These are phyloP conservation scores for Lyophyllum atratum DNA, from an alignment of 768 basidiomycete genomes.

Conservation along the genomic window DNA sequence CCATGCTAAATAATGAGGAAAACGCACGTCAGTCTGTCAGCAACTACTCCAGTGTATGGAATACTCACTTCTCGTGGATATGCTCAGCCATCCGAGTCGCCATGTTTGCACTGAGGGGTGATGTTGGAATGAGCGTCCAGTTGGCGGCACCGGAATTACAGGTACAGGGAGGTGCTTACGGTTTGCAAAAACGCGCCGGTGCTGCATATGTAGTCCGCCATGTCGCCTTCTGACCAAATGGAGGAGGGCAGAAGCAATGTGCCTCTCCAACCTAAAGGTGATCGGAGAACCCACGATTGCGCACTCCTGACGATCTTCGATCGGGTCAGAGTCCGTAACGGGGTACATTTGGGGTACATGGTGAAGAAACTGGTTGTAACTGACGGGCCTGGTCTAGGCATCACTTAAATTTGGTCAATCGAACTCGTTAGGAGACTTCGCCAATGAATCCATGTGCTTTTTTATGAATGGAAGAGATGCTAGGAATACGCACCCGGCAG, in stretches of 20 bases:
- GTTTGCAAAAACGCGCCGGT: background rate
- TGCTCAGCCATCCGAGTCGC: slow-evolving; percentile 5
- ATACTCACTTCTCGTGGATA: slow-evolving; percentile 14
- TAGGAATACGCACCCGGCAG: no score
- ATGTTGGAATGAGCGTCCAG: background rate
- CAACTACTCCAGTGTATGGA: no score
- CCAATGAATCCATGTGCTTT: background rate
- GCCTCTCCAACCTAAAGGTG: background rate
- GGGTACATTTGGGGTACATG: background rate
- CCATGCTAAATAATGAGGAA: slow-evolving; percentile 13
- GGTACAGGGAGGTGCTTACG: background rate
- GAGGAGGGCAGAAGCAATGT: background rate
- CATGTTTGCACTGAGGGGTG: slow-evolving; percentile 5
- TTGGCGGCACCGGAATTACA: background rate
- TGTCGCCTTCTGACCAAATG: background rate
- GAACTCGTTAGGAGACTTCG: no score
- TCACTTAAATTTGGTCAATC: no score
- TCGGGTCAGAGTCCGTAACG: background rate
- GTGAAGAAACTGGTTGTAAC: background rate
- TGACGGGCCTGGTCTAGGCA: background rate
- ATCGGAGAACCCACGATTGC: background rate
- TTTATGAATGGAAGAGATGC: background rate
- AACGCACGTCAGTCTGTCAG: no score
- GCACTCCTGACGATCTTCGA: background rate
- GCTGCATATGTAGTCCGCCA: no score